Conservation (phyloP, 371 early-diverging fungal species). For the Rhizomucor pusillus region DNA sequence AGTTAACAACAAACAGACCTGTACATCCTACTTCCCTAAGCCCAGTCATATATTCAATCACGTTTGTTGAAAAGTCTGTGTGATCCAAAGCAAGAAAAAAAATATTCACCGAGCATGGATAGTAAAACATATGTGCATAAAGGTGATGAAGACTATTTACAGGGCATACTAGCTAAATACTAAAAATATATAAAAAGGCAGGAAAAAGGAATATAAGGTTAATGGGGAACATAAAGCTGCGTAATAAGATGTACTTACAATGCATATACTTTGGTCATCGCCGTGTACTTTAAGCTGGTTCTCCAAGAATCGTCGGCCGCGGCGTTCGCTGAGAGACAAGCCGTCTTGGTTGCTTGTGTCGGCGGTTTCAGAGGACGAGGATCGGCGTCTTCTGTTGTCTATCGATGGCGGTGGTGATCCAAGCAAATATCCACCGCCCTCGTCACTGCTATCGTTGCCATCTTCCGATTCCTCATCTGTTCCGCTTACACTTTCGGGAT, state of each 20-base stretch:
- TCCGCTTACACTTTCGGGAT: too few relatives aligned
- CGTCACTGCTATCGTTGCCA: background rate
- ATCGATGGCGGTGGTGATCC: too few relatives aligned
- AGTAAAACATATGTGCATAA: too few relatives aligned
- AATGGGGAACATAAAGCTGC: background rate
- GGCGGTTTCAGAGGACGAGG: slow-evolving; percentile 1
- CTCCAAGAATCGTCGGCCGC: slow-evolving; percentile 31
- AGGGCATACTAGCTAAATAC: background rate
- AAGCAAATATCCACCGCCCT: too few relatives aligned
- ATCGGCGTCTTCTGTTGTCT: slow-evolving; percentile 1
- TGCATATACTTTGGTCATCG: slow-evolving; percentile 47
- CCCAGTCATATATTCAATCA: too few relatives aligned
- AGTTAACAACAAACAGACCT: too few relatives aligned
- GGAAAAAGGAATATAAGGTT: too few relatives aligned
- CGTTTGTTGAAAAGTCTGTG: too few relatives aligned
- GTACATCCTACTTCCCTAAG: too few relatives aligned
- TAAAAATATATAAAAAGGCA: background rate
- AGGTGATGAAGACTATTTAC: background rate
- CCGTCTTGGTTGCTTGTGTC: slow-evolving; percentile 13
- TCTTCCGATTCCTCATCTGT: background rate
- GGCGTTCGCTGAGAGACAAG: slow-evolving; percentile 27
- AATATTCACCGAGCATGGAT: too few relatives aligned
- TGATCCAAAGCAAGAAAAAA: too few relatives aligned
- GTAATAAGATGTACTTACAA: slow-evolving; percentile 28
- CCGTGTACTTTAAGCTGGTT: slow-evolving; percentile 36